A percentile compares a stretch with the other conserved stretches of the same genome.
phyloP scores from a whole-genome alignment of 495 filamentous ascomycete genomes.

The Podospora comata region DNA sequence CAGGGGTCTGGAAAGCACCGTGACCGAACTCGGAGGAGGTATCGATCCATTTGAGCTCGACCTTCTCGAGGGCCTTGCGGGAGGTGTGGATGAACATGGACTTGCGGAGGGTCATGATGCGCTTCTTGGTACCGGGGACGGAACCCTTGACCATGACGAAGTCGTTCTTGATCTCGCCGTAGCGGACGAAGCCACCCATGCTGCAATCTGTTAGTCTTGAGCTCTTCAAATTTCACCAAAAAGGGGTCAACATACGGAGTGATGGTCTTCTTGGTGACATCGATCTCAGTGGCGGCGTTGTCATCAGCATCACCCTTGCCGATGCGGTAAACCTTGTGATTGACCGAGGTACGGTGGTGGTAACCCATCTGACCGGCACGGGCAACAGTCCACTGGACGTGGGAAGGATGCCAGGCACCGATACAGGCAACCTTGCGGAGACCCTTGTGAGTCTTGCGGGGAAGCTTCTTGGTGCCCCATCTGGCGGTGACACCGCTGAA shows the following conservation, averaged over 20 bases:
- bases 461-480: slow-evolving; percentile 99
- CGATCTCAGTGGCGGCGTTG: slow-evolving; percentile 93
- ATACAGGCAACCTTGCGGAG: slow-evolving; percentile 99
- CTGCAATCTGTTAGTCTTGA: slow-evolving; percentile 47
- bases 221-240: not conserved
- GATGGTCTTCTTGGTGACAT: slow-evolving; percentile 98
- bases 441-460: slow-evolving; percentile 99
- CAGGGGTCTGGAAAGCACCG: slow-evolving; percentile 96
- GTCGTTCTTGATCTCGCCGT: slow-evolving; percentile 99
- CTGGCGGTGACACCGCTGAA: slow-evolving; percentile 94
- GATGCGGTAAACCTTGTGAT: slow-evolving; percentile 99
- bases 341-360: slow-evolving; percentile 99
- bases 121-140: slow-evolving; percentile 97
- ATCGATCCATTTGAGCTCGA: slow-evolving; percentile 99
- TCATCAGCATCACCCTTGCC: slow-evolving; percentile 83
- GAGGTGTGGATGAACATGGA: slow-evolving; percentile 98
- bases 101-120: slow-evolving; percentile 98
- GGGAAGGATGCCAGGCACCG: slow-evolving; percentile 99
- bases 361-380: slow-evolving; percentile 99
- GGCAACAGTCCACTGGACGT: slow-evolving; percentile 99
- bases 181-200: slow-evolving; percentile 97
- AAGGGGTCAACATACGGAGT: slow-evolving; percentile 75
- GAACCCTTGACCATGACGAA: slow-evolving; percentile 98
- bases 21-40: slow-evolving; percentile 99
- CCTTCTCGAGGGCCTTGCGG: slow-evolving; percentile 93